Conservation (phyloP, 805 yeast species). For the Ascoidea rubescens region DNA sequence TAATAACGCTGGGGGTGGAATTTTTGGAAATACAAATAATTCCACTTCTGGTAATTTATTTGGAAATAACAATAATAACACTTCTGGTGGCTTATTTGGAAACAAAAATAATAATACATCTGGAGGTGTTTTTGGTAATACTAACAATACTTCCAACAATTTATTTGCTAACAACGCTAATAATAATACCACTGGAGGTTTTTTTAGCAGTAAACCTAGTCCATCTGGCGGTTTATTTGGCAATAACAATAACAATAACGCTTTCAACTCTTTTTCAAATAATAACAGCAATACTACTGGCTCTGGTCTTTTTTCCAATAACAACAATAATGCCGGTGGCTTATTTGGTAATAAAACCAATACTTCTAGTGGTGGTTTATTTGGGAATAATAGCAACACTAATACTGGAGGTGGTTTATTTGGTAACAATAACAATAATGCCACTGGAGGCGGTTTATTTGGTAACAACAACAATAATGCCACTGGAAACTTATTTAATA, state of each 20-base stretch:
- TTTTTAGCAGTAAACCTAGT: conserved; percentile 5
- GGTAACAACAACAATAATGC: conserved; percentile 14
- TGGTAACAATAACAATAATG: conserved; percentile 14
- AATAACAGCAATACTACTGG: not conserved
- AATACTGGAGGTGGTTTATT: conserved; percentile 7
- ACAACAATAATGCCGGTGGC: conserved; percentile 17
- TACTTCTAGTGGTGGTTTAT: conserved; percentile 23
- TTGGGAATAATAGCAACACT: conserved; percentile 22
- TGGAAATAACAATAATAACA: conserved; percentile 15
- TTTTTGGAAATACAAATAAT: conserved; percentile 25
- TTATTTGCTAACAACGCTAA: conserved; percentile 2
- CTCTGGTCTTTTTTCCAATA: not conserved
- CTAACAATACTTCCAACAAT: conserved; percentile 2
- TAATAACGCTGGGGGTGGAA: conserved; percentile 13
- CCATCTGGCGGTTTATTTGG: not conserved
- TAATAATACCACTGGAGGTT: conserved; percentile 5
- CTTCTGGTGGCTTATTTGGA: conserved; percentile 23
- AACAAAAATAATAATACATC: conserved; percentile 10
- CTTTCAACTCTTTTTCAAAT: conserved; percentile 1
- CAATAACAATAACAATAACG: conserved; percentile 6
- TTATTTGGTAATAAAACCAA: conserved; percentile 17
- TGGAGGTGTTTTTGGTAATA: conserved; percentile 1
- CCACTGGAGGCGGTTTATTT: conserved; percentile 16
- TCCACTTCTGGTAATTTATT: conserved; percentile 15
- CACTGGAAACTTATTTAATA: conserved; percentile 26